These are phyloP conservation scores for Ascochyta fabae DNA, from an alignment of 2,329 filamentous ascomycete species.

Conservation along the genomic window DNA sequence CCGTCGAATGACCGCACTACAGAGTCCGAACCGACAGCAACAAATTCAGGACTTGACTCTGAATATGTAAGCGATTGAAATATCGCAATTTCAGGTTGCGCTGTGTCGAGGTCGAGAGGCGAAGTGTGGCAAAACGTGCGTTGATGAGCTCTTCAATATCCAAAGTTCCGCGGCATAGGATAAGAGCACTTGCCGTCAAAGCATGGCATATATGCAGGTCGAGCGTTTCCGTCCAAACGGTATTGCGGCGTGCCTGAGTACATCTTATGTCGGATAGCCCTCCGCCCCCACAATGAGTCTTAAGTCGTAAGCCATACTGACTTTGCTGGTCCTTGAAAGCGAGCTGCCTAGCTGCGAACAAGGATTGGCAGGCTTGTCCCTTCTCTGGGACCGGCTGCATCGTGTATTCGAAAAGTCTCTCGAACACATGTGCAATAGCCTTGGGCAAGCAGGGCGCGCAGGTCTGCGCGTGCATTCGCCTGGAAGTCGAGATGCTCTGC, in stretches of 20 bases:
- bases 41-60: constrained; percentile 17
- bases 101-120: constrained; percentile 4
- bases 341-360: constrained; percentile 44
- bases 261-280: constrained; percentile 45
- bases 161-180: constrained; percentile 32
- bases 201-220: constrained; percentile 41
- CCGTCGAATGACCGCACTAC: constrained; percentile 40
- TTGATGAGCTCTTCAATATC: constrained; percentile 19
- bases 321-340: constrained; percentile 38
- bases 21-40: constrained; percentile 31
- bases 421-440: constrained; percentile 47
- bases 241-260: constrained; percentile 45
- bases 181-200: constrained; percentile 38
- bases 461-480: constrained; percentile 29
- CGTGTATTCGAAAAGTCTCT: constrained; percentile 44
- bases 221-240: constrained; percentile 35
- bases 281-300: constrained; percentile 38
- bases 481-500: constrained; percentile 31
- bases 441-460: constrained; percentile 37
- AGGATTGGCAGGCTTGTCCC: constrained; percentile 40
- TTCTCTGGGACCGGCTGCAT: constrained; percentile 44
- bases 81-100: neutral
- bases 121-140: constrained; percentile 18
- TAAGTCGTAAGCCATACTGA: constrained; percentile 46
- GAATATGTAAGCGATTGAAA: constrained; percentile 12